phyloP scores from a whole-genome alignment of 306 rosid genomes.

The Citrullus amarus region DNA sequence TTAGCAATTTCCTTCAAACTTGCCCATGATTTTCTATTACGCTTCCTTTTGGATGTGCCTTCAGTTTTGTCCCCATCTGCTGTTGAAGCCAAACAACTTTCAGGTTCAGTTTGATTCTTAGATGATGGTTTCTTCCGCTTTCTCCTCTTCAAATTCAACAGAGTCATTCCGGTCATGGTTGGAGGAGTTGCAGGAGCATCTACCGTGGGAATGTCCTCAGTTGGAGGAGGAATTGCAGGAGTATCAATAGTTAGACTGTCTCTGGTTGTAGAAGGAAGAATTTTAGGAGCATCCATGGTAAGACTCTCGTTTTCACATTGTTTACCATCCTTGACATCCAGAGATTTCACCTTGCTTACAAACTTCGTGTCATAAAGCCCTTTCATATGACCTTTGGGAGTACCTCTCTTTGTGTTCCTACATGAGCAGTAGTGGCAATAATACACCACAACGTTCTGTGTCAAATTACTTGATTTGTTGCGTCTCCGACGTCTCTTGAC shows the following conservation, averaged over 20 bases:
- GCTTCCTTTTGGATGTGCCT: slow-evolving; percentile 31
- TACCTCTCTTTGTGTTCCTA: slow-evolving; percentile 53
- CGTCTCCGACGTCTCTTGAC: slow-evolving; percentile 23
- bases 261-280: neutral
- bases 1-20: slow-evolving; percentile 63
- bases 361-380: slow-evolving; percentile 23
- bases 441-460: slow-evolving; percentile 50
- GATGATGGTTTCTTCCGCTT: slow-evolving; percentile 22
- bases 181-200: neutral
- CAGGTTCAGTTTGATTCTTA: slow-evolving; percentile 25
- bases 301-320: neutral
- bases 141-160: slow-evolving; percentile 11
- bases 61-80: slow-evolving; percentile 21
- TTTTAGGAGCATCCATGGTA: neutral
- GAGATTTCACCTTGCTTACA: slow-evolving; percentile 17
- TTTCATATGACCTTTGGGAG: slow-evolving; percentile 44
- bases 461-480: slow-evolving; percentile 18
- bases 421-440: slow-evolving; percentile 53
- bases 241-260: neutral
- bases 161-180: neutral
- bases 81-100: slow-evolving; percentile 9
- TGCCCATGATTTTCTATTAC: slow-evolving; percentile 51
- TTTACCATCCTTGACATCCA: slow-evolving; percentile 14
- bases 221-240: neutral
- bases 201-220: neutral